These are phyloP conservation scores for Pascua sp. DNA, from an alignment of 1,284 basidiomycete genomes.

Conservation along the genomic window DNA sequence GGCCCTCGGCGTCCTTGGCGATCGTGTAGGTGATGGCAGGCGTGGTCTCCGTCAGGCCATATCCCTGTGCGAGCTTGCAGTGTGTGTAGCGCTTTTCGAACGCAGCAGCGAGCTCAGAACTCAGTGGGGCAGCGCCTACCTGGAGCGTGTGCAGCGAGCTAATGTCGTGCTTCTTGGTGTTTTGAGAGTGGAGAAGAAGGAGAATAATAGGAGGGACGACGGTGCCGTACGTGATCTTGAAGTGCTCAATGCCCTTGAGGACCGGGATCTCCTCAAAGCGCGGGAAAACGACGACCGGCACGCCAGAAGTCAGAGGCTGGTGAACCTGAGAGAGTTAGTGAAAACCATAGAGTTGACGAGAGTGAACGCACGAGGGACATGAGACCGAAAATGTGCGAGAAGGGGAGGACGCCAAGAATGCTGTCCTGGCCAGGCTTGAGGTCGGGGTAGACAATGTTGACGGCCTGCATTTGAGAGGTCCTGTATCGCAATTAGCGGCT, in stretches of 20 bases:
- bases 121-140: slow-evolving; percentile 79
- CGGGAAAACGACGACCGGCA: slow-evolving; percentile 64
- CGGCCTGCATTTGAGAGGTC: slow-evolving; percentile 39
- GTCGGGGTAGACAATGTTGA: slow-evolving; percentile 9
- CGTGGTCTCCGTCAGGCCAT: slow-evolving; percentile 53
- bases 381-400: slow-evolving; percentile 20
- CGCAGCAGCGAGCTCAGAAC: slow-evolving; percentile 42
- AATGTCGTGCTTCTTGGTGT: slow-evolving; percentile 68
- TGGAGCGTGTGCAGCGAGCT: slow-evolving; percentile 60
- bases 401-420: slow-evolving; percentile 15
- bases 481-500: too few species aligned
- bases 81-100: slow-evolving; percentile 28
- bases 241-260: slow-evolving; percentile 66
- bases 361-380: slow-evolving; percentile 52
- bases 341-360: too few species aligned
- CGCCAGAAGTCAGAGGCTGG: slow-evolving; percentile 59
- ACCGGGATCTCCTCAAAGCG: slow-evolving; percentile 59
- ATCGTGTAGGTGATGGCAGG: slow-evolving; percentile 47
- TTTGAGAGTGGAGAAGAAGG: slow-evolving; percentile 50
- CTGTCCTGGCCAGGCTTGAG: slow-evolving; percentile 9
- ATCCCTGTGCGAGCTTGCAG: slow-evolving; percentile 43
- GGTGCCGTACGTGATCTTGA: slow-evolving; percentile 61
- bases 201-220: slow-evolving; percentile 84
- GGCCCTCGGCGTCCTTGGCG: slow-evolving; percentile 24
- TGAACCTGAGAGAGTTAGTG: slow-evolving; percentile 47